phyloP scores from a whole-genome alignment of 129 eudicot species.

The Helianthus annuus region DNA sequence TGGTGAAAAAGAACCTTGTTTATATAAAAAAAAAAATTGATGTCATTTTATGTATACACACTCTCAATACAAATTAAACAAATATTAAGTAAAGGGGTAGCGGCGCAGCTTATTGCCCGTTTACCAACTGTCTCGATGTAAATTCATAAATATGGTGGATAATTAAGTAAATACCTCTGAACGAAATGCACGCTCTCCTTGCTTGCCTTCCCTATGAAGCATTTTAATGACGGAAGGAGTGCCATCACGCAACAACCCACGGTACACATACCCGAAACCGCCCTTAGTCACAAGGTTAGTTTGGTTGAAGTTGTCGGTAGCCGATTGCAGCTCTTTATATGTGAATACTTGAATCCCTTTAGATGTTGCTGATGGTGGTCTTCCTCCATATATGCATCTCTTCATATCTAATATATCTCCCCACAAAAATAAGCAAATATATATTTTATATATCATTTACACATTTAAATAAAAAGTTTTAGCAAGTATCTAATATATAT shows the following conservation, averaged over 20 bases:
- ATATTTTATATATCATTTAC: neutral
- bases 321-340: slow-evolving; percentile 68
- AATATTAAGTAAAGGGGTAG: too few relatives aligned
- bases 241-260: slow-evolving; percentile 75
- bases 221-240: slow-evolving; percentile 67
- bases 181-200: slow-evolving; percentile 89
- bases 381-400: slow-evolving; percentile 57
- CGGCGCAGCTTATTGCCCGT: too few relatives aligned
- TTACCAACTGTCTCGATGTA: too few relatives aligned
- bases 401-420: slow-evolving; percentile 36
- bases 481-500: too few relatives aligned
- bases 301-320: slow-evolving; percentile 63
- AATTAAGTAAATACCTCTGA: slow-evolving; percentile 55
- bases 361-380: slow-evolving; percentile 35
- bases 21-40: too few relatives aligned
- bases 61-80: too few relatives aligned
- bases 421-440: neutral
- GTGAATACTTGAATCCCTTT: slow-evolving; percentile 92
- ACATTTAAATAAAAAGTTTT: neutral
- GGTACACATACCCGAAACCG: slow-evolving; percentile 72
- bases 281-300: slow-evolving; percentile 64
- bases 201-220: slow-evolving; percentile 76
- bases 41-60: too few relatives aligned
- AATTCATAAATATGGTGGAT: too few relatives aligned
- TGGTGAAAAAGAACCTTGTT: too few relatives aligned